phyloP scores from a whole-genome alignment of 441 rosid genomes.

The Adansonia grandidieri region DNA sequence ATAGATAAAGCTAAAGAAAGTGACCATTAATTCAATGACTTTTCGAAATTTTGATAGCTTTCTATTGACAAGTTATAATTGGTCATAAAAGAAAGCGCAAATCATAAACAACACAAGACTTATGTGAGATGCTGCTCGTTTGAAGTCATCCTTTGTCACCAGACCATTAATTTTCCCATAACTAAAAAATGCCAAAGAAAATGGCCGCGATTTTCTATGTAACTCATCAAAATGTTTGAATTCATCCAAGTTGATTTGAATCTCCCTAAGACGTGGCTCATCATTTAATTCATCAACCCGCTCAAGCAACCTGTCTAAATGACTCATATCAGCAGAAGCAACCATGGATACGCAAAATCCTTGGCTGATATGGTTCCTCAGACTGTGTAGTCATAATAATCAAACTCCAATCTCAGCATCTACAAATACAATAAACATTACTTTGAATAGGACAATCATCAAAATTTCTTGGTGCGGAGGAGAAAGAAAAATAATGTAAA shows the following conservation, averaged over 20 bases:
- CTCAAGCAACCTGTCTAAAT: slow-evolving; percentile 61
- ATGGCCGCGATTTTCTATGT: slow-evolving; percentile 64
- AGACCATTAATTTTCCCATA: slow-evolving; percentile 77
- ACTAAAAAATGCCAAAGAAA: slow-evolving; percentile 82
- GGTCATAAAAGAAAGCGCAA: not conserved
- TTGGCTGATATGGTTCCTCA: slow-evolving; percentile 71
- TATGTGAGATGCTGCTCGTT: slow-evolving; percentile 79
- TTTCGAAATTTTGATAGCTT: not conserved
- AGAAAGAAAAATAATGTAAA: not conserved
- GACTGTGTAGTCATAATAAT: slow-evolving; percentile 73
- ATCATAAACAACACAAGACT: slow-evolving; percentile 18
- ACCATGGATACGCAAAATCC: slow-evolving; percentile 91
- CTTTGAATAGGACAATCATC: not conserved
- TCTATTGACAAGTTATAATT: slow-evolving; percentile 14
- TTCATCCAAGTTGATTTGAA: slow-evolving; percentile 64
- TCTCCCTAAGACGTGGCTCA: slow-evolving; percentile 48
- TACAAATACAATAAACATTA: slow-evolving; percentile 33
- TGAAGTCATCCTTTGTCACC: slow-evolving; percentile 66
- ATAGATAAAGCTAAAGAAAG: not conserved
- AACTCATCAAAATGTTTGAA: slow-evolving; percentile 78
- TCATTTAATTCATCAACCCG: slow-evolving; percentile 61
- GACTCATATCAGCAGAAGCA: slow-evolving; percentile 82
- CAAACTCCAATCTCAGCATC: slow-evolving; percentile 81
- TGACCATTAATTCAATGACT: not conserved
- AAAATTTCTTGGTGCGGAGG: not conserved